Evolutionary conservation across 768 basidiomycete genomes (phyloP).

Genomic region (Agaricus blazei): DNA sequence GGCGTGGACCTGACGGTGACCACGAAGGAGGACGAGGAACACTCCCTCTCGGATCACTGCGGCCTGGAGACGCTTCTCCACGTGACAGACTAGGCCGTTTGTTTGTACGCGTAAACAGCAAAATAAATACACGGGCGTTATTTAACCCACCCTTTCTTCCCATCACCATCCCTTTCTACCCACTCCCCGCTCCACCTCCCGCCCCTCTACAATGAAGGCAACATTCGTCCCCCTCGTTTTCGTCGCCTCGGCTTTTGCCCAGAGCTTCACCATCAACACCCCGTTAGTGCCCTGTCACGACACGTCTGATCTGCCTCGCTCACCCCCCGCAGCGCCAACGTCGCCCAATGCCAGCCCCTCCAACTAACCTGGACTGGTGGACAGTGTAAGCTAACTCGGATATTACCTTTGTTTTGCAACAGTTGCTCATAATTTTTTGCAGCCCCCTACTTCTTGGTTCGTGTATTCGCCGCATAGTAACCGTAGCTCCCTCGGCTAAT

Average conservation of each 20-base stretch:
- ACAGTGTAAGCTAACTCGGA: slow-evolving; percentile 31
- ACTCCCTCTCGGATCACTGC: slow-evolving; percentile 67
- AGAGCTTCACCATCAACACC: slow-evolving; percentile 55
- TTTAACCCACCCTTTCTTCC: too few species aligned
- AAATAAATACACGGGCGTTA: background rate
- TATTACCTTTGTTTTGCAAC: background rate
- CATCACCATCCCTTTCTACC: slow-evolving; percentile 11
- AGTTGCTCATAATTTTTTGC: slow-evolving; percentile 11
- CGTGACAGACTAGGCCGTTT: slow-evolving; percentile 13
- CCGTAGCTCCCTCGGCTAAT: slow-evolving; percentile 2
- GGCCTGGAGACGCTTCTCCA: slow-evolving; percentile 45
- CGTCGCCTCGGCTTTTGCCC: slow-evolving; percentile 38
- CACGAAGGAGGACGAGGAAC: slow-evolving; percentile 23
- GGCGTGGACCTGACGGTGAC: slow-evolving; percentile 49
- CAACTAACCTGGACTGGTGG: slow-evolving; percentile 55
- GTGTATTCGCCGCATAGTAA: slow-evolving; percentile 20
- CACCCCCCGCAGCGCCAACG: slow-evolving; percentile 31
- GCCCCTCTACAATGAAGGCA: slow-evolving; percentile 42
- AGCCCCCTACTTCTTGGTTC: slow-evolving; percentile 66
- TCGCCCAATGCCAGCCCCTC: slow-evolving; percentile 54
- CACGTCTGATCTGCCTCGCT: slow-evolving; percentile 5
- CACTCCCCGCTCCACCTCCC: slow-evolving; percentile 21
- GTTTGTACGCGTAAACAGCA: slow-evolving; percentile 8
- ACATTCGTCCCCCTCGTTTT: slow-evolving; percentile 36
- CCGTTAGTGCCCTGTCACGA: slow-evolving; percentile 45